phyloP scores from a whole-genome alignment of 257 asterid species.

The Solanum tarijense region DNA sequence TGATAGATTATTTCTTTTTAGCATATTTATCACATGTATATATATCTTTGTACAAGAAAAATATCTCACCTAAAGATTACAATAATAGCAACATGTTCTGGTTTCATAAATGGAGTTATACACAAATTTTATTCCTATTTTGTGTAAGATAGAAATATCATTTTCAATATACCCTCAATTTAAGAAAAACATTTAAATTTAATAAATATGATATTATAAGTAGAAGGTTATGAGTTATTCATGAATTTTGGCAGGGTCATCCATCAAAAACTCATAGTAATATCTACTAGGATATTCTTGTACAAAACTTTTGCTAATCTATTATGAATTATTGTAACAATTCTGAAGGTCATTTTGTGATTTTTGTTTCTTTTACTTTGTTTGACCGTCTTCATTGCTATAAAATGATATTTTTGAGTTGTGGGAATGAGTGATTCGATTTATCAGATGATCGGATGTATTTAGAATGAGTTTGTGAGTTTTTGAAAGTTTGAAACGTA shows the following conservation, averaged over 20 bases:
- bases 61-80: background rate
- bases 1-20: background rate
- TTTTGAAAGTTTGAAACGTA: background rate
- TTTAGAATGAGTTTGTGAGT: background rate
- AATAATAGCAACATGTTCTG: background rate
- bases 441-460: background rate
- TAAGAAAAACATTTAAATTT: background rate
- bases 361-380: background rate
- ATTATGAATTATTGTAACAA: background rate
- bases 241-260: background rate
- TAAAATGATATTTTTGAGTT: background rate
- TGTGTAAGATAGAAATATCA: background rate
- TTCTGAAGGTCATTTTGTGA: background rate
- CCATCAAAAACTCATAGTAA: background rate
- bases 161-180: background rate
- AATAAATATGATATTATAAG: background rate
- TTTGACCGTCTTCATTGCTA: background rate
- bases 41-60: background rate
- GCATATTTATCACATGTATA: background rate
- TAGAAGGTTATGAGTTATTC: background rate
- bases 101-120: background rate
- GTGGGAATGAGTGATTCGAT: background rate
- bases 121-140: accelerated
- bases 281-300: background rate
- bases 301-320: background rate